Evolutionary conservation across 2,329 filamentous ascomycete species (phyloP).

Genomic region (Calonectria naviculata): DNA sequence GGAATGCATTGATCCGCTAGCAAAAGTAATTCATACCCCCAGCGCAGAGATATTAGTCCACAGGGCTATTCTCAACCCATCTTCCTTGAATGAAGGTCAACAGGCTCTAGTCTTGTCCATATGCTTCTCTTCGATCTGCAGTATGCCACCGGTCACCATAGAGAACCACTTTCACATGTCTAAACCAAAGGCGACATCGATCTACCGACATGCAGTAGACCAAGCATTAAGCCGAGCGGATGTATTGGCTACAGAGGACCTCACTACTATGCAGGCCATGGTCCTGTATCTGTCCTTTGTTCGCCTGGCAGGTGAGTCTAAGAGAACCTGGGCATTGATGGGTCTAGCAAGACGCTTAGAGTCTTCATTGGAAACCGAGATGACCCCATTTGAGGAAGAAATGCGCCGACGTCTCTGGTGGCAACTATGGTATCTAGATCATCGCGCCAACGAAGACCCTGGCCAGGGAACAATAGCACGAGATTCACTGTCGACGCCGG

Average conservation of each 20-base stretch:
- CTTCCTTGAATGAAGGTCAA: neutral
- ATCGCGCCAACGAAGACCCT: neutral
- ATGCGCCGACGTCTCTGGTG: neutral
- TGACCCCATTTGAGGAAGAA: neutral
- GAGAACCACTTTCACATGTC: neutral
- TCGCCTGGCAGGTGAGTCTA: neutral
- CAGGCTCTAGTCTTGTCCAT: neutral
- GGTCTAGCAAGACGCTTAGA: neutral
- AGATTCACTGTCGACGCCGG: neutral
- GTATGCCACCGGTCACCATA: neutral
- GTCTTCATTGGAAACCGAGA: neutral
- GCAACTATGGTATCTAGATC: neutral
- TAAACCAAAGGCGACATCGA: neutral
- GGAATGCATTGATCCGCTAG: neutral
- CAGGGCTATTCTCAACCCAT: neutral
- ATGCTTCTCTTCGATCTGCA: neutral
- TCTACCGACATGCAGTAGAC: neutral
- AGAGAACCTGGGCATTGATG: neutral
- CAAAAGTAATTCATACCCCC: neutral
- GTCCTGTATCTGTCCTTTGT: neutral
- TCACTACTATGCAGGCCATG: neutral
- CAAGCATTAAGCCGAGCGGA: neutral
- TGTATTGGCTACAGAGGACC: neutral
- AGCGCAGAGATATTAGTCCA: neutral
- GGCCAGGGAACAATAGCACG: neutral